Evolutionary conservation across 2,329 filamentous ascomycete genomes (phyloP).

Genomic region (Aspergillus floridensis): DNA sequence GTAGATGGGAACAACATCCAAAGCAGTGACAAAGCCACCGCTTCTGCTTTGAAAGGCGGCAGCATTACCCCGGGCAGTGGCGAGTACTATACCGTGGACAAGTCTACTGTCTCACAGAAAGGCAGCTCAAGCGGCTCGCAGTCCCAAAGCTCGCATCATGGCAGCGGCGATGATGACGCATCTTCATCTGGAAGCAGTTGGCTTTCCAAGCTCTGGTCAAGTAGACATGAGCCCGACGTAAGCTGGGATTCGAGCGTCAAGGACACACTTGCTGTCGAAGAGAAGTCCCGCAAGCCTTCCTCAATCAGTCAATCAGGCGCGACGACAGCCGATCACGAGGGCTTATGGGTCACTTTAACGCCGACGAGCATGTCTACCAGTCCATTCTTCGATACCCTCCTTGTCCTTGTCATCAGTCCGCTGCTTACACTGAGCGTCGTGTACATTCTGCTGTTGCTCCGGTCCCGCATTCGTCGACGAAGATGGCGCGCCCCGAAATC

Average conservation of each 20-base stretch:
- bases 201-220: conserved; percentile 34
- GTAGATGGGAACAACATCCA: conserved; percentile 30
- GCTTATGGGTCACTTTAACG: conserved; percentile 94
- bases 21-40: conserved; percentile 30
- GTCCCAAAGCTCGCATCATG: conserved; percentile 8
- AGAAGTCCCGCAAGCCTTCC: conserved; percentile 14
- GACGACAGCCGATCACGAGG: conserved; percentile 60
- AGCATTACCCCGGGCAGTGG: conserved; percentile 71
- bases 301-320: conserved; percentile 23
- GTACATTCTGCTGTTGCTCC: conserved; percentile 80
- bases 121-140: conserved; percentile 12
- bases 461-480: conserved; percentile 81
- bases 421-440: conserved; percentile 89
- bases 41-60: conserved; percentile 56
- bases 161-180: conserved; percentile 13
- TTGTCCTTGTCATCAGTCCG: conserved; percentile 95
- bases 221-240: conserved; percentile 15
- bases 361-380: conserved; percentile 83
- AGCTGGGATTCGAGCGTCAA: conserved; percentile 14
- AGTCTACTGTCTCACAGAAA: conserved; percentile 21
- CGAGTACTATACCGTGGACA: conserved; percentile 58
- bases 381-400: conserved; percentile 90
- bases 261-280: conserved; percentile 16
- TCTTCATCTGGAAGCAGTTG: conserved; percentile 25
- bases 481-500: conserved; percentile 98